phyloP scores from a whole-genome alignment of 2,329 filamentous ascomycete genomes.

The Ceratocystis harringtonii region DNA sequence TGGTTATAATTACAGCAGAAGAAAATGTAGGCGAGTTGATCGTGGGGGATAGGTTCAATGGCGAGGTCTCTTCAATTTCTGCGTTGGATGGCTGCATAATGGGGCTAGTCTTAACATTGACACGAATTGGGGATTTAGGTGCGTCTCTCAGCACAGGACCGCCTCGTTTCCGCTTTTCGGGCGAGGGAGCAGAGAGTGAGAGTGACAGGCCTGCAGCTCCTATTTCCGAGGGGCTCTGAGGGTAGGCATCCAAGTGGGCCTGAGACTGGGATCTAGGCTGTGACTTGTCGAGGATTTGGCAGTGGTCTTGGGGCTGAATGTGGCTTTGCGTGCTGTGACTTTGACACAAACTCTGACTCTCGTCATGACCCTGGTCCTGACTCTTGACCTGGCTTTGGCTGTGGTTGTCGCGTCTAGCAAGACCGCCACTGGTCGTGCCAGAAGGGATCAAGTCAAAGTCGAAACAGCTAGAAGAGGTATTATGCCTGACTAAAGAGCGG shows the following conservation, averaged over 20 bases:
- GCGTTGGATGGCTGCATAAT: constrained; percentile 15
- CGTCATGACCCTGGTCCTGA: neutral
- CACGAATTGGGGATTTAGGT: constrained; percentile 40
- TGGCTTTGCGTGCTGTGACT: neutral
- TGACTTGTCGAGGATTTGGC: neutral
- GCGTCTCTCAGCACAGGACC: constrained; percentile 35
- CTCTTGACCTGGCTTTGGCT: neutral
- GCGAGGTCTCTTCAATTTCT: constrained; percentile 15
- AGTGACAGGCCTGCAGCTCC: constrained; percentile 1
- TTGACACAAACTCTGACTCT: neutral
- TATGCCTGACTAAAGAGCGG: neutral
- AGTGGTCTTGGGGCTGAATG: neutral
- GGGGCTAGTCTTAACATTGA: constrained; percentile 21
- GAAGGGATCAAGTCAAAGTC: neutral
- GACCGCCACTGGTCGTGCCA: neutral
- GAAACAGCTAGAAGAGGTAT: neutral
- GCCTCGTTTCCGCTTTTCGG: constrained; percentile 19
- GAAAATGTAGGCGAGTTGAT: neutral
- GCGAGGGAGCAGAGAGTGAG: neutral
- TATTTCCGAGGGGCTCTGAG: neutral
- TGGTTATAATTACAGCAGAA: constrained; percentile 3
- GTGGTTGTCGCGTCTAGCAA: neutral
- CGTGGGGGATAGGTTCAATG: constrained; percentile 9
- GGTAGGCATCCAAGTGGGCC: constrained; percentile 1
- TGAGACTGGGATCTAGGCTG: neutral